Evolutionary conservation across 2,329 filamentous ascomycete genomes (phyloP), one percentile per base, ranked within the genome.

Genomic region (Pseudogymnoascus sp.): DNA sequence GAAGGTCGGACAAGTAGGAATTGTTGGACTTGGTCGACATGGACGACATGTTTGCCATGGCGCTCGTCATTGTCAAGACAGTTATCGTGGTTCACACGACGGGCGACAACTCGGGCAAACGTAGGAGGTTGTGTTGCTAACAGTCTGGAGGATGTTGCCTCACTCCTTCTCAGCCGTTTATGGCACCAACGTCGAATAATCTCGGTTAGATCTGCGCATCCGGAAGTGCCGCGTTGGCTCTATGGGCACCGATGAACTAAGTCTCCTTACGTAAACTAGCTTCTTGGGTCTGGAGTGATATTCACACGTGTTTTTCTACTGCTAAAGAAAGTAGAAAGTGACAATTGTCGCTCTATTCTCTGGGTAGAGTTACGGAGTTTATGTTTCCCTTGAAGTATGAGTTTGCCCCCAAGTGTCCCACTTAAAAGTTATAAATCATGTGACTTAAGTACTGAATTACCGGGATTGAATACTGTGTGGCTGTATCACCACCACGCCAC

Each of bases 1-100:
- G 92, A 62, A 97, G 83, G 71, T 86, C 84, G 76, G 80, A 80
- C 67, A 78, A 74, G 44, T 74, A 67, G 63, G 77, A 69, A 37
- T 65, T 62, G 62, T 73, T 71, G 35, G 65, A 62, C 21, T 33
- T 44, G 21, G 40, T 56, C 40, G 42, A 11, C 42, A 56, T 50
- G 12, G 61, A 63, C 35, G 61, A 60, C 44, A 60, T 60, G 53
- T 63, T 63, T 53, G 50, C 28, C 50, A 56, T 56, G 28, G 50
- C 50, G 50, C 50, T 56, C 50, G 50, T 56, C 50, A 56, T 56
- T 56, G 50, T 56, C n/a, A 33, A 33, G 28, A 5, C 50, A 56
- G n/a, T 33, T 56, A 56, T 56, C 50, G 50, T 56, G 50, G 50
- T 56, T 56, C 50, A 56, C 50, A 56, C 50, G 50, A 56, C 50